Evolutionary conservation across 257 asterid species (phyloP), one percentile per base, ranked within the genome.

Genomic region (Jacaranda mimosifolia): DNA sequence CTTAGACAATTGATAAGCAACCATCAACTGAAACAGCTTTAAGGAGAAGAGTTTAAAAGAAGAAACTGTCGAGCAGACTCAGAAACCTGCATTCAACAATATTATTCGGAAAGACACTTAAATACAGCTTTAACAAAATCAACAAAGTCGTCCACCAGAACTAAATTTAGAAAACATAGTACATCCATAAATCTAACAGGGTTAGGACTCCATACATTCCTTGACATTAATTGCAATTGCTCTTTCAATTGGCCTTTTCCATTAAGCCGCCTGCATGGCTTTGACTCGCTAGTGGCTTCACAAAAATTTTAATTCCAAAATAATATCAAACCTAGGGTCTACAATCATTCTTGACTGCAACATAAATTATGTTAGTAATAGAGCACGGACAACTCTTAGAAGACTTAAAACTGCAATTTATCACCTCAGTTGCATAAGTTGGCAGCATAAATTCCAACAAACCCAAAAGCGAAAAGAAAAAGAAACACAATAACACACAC

Each of bases 241-340:
- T 49, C 49, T 26, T 32, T 52, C 49, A 49, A 51, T 40, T 26
- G 11, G 6, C 46, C 1, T 12, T 21, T 1, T 32, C n/a, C 40
- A 19, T 13, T 7, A 3, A 14, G 32, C 32, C 35, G 13, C 36
- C 63, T 26, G 43, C 12, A 15, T 39, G 0, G 32, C 2, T 17
- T 40, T 43, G 57, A 14, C 43, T n/a, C 52, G 79, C 49, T 35
- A 55, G 49, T 46, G 48, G 63, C 72, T 38, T n/a, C 15, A 35
- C 60, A 48, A 17, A 17, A 63, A 63, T 42, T 39, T 15, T 32
- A 43, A 3, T 46, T 40, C 40, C 18, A 56, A 78, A 70, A 5
- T 10, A 40, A 21, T 9, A 45, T 18, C 53, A 18, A 17, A 68
- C 55, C 52, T 48, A 46, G 12, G 26, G 48, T 70, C 36, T 53